Percentiles rank a stretch among this genome's conserved stretches.
Evolutionary conservation across 208 protist species (phyloP).

Genomic region (Wallacemonas collosoma): DNA sequence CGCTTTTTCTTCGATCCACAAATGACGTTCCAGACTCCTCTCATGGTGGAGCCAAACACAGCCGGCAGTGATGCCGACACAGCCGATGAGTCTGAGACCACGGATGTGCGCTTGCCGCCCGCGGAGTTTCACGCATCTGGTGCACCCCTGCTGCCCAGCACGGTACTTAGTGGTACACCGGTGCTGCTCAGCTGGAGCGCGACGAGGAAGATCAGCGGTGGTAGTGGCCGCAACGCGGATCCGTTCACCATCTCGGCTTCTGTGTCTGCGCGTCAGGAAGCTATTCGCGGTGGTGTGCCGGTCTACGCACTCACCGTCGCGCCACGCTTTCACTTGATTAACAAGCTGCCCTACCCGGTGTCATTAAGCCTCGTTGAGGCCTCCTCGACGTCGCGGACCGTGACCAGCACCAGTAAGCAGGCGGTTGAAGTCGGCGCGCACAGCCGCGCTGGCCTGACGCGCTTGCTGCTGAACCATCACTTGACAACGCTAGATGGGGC

Average conservation of each 20-base stretch:
- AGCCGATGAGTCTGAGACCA: not conserved
- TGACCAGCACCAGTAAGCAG: slow-evolving; percentile 20
- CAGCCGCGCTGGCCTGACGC: slow-evolving; percentile 5
- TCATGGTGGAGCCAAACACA: slow-evolving; percentile 56
- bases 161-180: not conserved
- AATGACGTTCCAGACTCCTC: slow-evolving; percentile 37
- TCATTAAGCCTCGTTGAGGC: slow-evolving; percentile 39
- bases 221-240: not conserved
- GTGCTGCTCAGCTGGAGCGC: slow-evolving; percentile 12
- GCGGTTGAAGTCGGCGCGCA: slow-evolving; percentile 11
- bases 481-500: not conserved
- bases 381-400: slow-evolving; percentile 22
- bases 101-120: not conserved
- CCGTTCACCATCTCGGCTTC: not conserved
- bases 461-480: slow-evolving; percentile 6
- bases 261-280: slow-evolving; percentile 53
- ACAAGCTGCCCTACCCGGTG: slow-evolving; percentile 72
- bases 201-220: not conserved
- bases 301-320: slow-evolving; percentile 66
- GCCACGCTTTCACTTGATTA: slow-evolving; percentile 64
- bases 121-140: not conserved
- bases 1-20: slow-evolving; percentile 57
- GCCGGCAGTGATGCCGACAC: not conserved
- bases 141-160: not conserved
- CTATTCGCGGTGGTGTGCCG: slow-evolving; percentile 66